Percentiles rank a stretch among this genome's conserved stretches.
Conservation (phyloP, 2,329 filamentous ascomycete genomes). For the Whalleya microplaca region DNA sequence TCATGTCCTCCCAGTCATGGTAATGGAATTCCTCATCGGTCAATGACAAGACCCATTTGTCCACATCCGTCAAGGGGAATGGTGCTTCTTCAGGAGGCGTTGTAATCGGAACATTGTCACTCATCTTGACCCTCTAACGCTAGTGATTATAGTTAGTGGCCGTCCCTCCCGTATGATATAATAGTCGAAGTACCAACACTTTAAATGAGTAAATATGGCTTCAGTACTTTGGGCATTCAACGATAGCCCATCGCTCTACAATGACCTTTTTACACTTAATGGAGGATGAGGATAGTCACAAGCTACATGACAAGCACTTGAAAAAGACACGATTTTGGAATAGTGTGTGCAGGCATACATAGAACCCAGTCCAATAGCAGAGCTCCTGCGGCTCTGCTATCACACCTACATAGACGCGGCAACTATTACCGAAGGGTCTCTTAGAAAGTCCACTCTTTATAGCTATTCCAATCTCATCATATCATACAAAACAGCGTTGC, state of each 20-base stretch:
- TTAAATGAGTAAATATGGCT: neutral
- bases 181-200: neutral
- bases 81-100: slow-evolving; percentile 46
- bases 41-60: slow-evolving; percentile 61
- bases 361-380: no score
- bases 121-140: slow-evolving; percentile 40
- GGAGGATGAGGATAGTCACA: neutral
- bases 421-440: no score
- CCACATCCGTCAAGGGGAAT: slow-evolving; percentile 63
- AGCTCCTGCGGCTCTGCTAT: no score
- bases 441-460: no score
- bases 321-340: no score
- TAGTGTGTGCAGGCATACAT: neutral
- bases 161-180: neutral
- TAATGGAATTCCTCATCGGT: slow-evolving; percentile 72
- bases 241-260: neutral
- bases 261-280: neutral
- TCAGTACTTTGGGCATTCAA: neutral
- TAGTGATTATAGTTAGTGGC: neutral
- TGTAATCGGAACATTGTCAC: slow-evolving; percentile 34
- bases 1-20: slow-evolving; percentile 76
- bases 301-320: neutral
- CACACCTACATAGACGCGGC: no score
- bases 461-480: no score
- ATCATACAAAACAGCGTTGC: no score